A percentile compares a stretch with the other conserved stretches of the same genome.
These are phyloP conservation scores for Penicillium macrosclerotiorum DNA, from an alignment of 495 filamentous ascomycete genomes.

Conservation along the genomic window DNA sequence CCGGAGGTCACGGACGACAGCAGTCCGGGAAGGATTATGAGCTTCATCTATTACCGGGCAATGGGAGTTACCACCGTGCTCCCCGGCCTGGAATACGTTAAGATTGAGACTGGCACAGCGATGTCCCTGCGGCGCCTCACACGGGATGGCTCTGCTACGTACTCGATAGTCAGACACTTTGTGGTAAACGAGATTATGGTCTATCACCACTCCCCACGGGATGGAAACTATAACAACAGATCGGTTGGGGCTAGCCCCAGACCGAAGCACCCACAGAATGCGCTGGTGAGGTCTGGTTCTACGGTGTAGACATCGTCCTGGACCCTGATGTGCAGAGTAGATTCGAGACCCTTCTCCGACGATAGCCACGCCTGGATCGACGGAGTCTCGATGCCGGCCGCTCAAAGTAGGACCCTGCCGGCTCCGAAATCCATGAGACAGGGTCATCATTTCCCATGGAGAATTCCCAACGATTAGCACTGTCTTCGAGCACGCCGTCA, in stretches of 20 bases:
- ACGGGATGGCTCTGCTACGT: constrained; percentile 3
- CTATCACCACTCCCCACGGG: not conserved
- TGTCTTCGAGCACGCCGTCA: too few species aligned
- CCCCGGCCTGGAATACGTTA: too few species aligned
- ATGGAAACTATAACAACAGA: too few species aligned
- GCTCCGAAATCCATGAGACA: constrained; percentile 6
- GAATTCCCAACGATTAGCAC: too few species aligned
- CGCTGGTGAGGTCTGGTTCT: not conserved
- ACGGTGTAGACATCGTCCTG: constrained; percentile 4
- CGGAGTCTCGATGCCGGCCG: not conserved
- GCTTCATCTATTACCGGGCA: not conserved
- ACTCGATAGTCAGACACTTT: not conserved
- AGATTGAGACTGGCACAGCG: too few species aligned
- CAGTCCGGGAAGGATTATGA: not conserved
- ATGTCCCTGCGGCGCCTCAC: not conserved
- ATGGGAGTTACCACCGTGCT: not conserved
- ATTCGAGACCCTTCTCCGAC: constrained; percentile 4
- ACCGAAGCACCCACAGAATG: too few species aligned
- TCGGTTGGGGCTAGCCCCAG: too few species aligned
- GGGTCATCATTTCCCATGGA: not conserved
- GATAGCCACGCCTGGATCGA: not conserved
- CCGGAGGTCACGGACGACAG: constrained; percentile 4
- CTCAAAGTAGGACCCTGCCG: not conserved
- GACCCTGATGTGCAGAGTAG: constrained; percentile 11
- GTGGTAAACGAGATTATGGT: not conserved